phyloP scores from a whole-genome alignment of 129 eudicot species.

The Centaurea solstitialis region DNA sequence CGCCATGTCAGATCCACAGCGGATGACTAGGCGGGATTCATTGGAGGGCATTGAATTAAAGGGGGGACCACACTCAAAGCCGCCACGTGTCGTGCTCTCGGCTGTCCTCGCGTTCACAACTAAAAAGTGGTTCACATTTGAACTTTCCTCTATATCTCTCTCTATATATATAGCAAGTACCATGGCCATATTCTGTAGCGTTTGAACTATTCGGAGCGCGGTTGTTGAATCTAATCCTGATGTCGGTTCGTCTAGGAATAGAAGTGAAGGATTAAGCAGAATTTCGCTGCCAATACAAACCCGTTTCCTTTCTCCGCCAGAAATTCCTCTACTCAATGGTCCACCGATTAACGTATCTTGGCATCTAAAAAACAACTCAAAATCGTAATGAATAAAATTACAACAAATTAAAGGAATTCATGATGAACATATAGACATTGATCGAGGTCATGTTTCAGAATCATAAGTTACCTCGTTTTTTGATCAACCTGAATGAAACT shows the following conservation, averaged over 20 bases:
- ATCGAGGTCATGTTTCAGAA: no score
- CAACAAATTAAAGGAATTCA: background rate
- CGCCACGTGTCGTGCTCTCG: no score
- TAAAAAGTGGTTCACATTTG: no score
- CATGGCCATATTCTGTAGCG: constrained; percentile 32
- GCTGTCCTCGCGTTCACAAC: no score
- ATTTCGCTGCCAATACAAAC: constrained; percentile 46
- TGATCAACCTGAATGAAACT: no score
- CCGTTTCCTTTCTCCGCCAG: constrained; percentile 47
- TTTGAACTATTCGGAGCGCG: constrained; percentile 38
- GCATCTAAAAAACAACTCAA: constrained; percentile 26
- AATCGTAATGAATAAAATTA: background rate
- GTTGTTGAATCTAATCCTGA: constrained; percentile 53
- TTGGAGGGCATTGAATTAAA: no score
- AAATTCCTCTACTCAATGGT: constrained; percentile 35
- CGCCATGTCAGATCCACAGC: no score
- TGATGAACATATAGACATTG: background rate
- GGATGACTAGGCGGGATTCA: no score
- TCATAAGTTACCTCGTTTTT: no score
- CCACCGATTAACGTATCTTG: constrained; percentile 44
- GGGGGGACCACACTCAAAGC: no score
- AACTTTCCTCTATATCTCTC: no score
- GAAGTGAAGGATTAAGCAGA: constrained; percentile 45
- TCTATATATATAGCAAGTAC: constrained; percentile 3
- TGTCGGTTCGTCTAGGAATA: constrained; percentile 47